These are phyloP conservation scores for Dalbergia cochinchinensis DNA, from an alignment of 306 rosid species.

Conservation along the genomic window DNA sequence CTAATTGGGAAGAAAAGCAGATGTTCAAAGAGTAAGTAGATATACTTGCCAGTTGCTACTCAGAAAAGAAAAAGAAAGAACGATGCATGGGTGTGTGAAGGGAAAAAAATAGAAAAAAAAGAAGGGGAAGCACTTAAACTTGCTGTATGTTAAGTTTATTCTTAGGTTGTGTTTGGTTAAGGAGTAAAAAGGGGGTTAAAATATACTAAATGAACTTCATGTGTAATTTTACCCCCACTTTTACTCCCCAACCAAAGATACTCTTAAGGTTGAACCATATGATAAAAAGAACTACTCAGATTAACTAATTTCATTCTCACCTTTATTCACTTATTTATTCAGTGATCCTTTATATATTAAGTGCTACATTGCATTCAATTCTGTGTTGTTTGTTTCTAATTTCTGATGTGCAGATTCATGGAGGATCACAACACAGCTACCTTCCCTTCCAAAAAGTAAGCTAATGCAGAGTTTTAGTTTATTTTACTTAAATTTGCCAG, in stretches of 20 bases:
- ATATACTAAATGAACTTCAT: too few species aligned
- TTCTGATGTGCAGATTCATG: slow-evolving; percentile 78
- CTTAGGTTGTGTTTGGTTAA: too few species aligned
- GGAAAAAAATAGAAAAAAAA: not conserved
- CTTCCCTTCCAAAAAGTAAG: slow-evolving; percentile 95
- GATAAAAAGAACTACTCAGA: slow-evolving; percentile 13
- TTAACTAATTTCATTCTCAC: slow-evolving; percentile 16
- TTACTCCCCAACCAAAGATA: not conserved
- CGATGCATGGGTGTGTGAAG: not conserved
- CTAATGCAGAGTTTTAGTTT: slow-evolving; percentile 40
- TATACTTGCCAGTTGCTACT: slow-evolving; percentile 26
- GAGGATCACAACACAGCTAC: slow-evolving; percentile 99
- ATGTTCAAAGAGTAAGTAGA: slow-evolving; percentile 87
- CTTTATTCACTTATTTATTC: slow-evolving; percentile 10
- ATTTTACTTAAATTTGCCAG: slow-evolving; percentile 22
- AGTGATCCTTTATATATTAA: slow-evolving; percentile 5
- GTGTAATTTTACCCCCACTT: too few species aligned
- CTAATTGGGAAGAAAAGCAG: slow-evolving; percentile 99
- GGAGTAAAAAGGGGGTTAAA: too few species aligned
- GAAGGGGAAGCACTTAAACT: slow-evolving; percentile 9
- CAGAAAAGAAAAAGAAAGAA: not conserved
- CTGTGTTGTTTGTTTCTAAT: slow-evolving; percentile 1
- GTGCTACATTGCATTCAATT: slow-evolving; percentile 5
- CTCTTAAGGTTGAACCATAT: not conserved
- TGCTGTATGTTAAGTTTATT: slow-evolving; percentile 23